Evolutionary conservation across 345 rosid species (phyloP).

Genomic region (Sonneratia alba): DNA sequence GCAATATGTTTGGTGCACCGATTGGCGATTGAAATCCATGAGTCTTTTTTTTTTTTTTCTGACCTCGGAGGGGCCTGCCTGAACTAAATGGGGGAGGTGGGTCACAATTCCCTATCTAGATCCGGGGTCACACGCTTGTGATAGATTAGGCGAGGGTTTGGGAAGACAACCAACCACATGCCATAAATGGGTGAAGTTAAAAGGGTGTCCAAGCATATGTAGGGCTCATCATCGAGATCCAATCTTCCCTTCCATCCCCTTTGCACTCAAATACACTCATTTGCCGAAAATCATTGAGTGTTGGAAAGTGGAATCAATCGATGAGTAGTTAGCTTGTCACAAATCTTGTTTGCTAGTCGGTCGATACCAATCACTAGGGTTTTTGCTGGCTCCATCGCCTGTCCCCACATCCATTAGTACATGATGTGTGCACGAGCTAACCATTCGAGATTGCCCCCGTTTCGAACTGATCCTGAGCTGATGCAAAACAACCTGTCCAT

Average conservation of each 20-base stretch:
- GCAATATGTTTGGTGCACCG: background rate
- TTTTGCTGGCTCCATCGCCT: background rate
- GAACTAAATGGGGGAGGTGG: background rate
- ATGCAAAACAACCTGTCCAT: background rate
- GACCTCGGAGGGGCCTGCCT: background rate
- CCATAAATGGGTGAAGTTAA: constrained; percentile 56
- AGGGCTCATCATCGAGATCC: background rate
- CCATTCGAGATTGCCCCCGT: background rate
- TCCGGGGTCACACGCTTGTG: constrained; percentile 22
- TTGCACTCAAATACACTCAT: background rate
- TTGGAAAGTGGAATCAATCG: background rate
- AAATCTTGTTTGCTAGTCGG: constrained; percentile 1
- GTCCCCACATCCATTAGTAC: background rate
- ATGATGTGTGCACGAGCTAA: background rate
- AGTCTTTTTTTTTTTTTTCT: background rate
- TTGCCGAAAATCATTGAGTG: background rate
- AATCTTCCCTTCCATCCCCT: background rate
- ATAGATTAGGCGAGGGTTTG: constrained; percentile 1
- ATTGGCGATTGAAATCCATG: background rate
- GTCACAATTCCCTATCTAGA: constrained; percentile 29
- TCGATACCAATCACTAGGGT: background rate
- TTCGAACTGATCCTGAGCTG: background rate
- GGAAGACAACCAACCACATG: constrained; percentile 5
- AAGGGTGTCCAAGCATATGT: constrained; percentile 28
- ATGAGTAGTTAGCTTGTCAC: background rate